Evolutionary conservation across 2,329 filamentous ascomycete species (phyloP).

Genomic region (Arachnopeziza araneosa): DNA sequence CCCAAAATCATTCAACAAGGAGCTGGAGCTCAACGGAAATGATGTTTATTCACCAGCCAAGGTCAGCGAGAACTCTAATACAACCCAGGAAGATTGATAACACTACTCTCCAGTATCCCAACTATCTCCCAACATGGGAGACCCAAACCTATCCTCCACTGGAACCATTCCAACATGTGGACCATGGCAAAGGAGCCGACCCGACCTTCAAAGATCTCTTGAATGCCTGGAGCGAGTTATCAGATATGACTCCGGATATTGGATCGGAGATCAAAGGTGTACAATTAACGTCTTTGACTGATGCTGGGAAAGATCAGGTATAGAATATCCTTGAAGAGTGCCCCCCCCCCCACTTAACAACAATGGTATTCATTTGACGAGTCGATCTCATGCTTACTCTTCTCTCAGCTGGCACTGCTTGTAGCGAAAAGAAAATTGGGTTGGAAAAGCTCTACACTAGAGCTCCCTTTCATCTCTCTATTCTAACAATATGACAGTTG

Average conservation of each 20-base stretch:
- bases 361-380: not conserved
- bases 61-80: not conserved
- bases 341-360: not conserved
- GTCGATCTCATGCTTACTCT: not conserved
- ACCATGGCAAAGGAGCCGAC: slow-evolving; percentile 70
- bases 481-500: slow-evolving; percentile 46
- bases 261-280: slow-evolving; percentile 65
- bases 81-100: not conserved
- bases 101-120: slow-evolving; percentile 45
- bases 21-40: not conserved
- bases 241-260: slow-evolving; percentile 63
- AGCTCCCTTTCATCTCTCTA: not conserved
- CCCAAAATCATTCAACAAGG: not conserved
- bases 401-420: not conserved
- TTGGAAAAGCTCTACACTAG: not conserved
- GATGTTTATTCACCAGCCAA: not conserved
- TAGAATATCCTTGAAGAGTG: not conserved
- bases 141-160: slow-evolving; percentile 59
- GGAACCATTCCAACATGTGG: slow-evolving; percentile 62
- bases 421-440: not conserved
- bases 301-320: slow-evolving; percentile 69
- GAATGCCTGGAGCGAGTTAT: slow-evolving; percentile 41
- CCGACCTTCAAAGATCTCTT: slow-evolving; percentile 62
- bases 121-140: slow-evolving; percentile 69
- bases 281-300: slow-evolving; percentile 60